These are phyloP conservation scores for Fallopia convolvulus DNA, from an alignment of 148 eudicot genomes.

Conservation along the genomic window DNA sequence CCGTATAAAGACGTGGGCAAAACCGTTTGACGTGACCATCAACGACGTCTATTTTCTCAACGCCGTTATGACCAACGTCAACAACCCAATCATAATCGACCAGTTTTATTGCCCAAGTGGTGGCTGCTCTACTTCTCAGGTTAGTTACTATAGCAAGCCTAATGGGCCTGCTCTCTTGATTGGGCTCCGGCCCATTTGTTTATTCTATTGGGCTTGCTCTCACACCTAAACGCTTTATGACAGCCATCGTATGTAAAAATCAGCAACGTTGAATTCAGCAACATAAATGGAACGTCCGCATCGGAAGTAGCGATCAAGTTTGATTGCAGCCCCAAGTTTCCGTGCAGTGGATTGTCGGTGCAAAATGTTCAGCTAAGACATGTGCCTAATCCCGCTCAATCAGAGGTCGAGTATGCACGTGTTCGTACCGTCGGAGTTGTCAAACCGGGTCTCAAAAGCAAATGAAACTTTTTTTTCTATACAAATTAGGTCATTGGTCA, in stretches of 20 bases:
- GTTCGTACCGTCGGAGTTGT: neutral
- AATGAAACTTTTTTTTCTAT: neutral
- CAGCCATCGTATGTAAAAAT: conserved; percentile 57
- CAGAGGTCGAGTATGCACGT: neutral
- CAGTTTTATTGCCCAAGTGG: conserved; percentile 39
- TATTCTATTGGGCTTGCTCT: too few species aligned
- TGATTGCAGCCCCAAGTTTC: conserved; percentile 38
- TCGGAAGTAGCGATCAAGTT: conserved; percentile 32
- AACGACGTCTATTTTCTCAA: conserved; percentile 27
- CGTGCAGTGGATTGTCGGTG: conserved; percentile 39
- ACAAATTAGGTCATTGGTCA: neutral
- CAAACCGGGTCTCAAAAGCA: neutral
- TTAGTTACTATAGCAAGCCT: neutral
- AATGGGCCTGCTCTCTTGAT: neutral
- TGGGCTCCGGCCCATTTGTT: neutral
- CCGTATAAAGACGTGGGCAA: conserved; percentile 57
- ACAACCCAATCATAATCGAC: conserved; percentile 60
- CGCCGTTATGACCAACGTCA: conserved; percentile 41
- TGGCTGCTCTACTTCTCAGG: conserved; percentile 14
- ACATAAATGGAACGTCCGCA: conserved; percentile 42
- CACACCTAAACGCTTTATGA: neutral
- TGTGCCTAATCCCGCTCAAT: conserved; percentile 11
- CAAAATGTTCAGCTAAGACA: conserved; percentile 32
- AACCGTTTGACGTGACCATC: conserved; percentile 25
- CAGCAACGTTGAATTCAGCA: conserved; percentile 27